Evolutionary conservation across 257 asterid species (phyloP).

Genomic region (Oldenlandia corymbosa): DNA sequence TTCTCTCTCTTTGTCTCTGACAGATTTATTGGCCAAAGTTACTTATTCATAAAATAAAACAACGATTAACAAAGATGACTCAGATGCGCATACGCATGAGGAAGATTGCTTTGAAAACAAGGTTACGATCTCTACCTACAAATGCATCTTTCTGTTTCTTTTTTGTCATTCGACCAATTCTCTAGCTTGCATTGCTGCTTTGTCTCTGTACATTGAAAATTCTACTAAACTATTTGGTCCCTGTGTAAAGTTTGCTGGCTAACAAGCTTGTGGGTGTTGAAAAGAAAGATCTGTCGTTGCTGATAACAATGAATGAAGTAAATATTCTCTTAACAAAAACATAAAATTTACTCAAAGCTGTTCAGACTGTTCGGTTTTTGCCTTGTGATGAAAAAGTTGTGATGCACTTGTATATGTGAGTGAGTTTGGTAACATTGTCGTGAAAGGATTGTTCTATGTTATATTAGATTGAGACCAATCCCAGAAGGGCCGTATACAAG

Average conservation of each 20-base stretch:
- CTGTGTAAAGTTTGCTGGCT: not conserved
- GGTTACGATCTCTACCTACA: conserved; percentile 32
- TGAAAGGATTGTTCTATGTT: too few relatives aligned
- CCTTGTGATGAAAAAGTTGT: not conserved
- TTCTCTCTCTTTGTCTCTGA: conserved; percentile 6
- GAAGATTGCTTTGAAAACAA: conserved; percentile 86
- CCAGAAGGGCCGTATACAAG: not conserved
- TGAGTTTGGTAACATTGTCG: not conserved
- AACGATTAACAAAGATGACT: conserved; percentile 92
- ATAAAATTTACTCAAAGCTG: too few relatives aligned
- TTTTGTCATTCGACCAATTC: not conserved
- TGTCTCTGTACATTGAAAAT: not conserved
- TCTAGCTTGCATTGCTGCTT: not conserved
- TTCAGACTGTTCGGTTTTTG: too few relatives aligned
- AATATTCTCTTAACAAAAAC: too few relatives aligned
- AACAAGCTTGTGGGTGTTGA: not conserved
- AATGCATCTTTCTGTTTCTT: conserved; percentile 9
- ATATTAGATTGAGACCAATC: not conserved
- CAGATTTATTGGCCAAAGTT: conserved; percentile 94
- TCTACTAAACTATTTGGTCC: not conserved
- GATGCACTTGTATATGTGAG: not conserved
- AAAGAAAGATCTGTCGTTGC: too few relatives aligned
- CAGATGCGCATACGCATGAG: conserved; percentile 99
- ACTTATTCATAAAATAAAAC: conserved; percentile 82
- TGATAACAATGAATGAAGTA: too few relatives aligned